These are phyloP conservation scores for Aspergillus sojae DNA, from an alignment of 2,329 filamentous ascomycete genomes.

Conservation along the genomic window DNA sequence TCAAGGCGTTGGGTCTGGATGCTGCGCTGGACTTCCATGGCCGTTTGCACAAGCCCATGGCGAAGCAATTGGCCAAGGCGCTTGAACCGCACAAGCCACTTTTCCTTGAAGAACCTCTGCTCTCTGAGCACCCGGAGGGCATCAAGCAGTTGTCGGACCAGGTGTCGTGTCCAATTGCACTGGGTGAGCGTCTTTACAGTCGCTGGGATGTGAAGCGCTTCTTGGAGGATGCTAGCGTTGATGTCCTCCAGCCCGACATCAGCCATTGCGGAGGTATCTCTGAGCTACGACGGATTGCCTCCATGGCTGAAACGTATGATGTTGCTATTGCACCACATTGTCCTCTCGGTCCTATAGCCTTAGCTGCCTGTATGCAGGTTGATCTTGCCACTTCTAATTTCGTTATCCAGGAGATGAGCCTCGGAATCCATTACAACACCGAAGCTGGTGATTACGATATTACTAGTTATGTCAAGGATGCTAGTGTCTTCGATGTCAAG, in stretches of 20 bases:
- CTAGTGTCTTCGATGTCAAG: conserved; percentile 66
- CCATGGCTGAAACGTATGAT: conserved; percentile 73
- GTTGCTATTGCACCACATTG: conserved; percentile 74
- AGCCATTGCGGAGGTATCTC: conserved; percentile 73
- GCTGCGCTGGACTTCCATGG: conserved; percentile 79
- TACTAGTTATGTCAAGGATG: conserved; percentile 66
- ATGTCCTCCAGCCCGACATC: conserved; percentile 74
- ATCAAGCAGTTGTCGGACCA: conserved; percentile 63
- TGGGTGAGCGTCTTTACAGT: conserved; percentile 71
- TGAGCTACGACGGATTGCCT: conserved; percentile 69
- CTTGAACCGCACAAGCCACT: conserved; percentile 70
- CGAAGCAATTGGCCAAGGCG: conserved; percentile 69
- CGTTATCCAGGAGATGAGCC: conserved; percentile 75
- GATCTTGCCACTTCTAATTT: conserved; percentile 65
- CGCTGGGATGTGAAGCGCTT: conserved; percentile 76
- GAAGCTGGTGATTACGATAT: conserved; percentile 65
- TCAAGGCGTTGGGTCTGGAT: conserved; percentile 71
- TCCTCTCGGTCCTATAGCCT: conserved; percentile 70
- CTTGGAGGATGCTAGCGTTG: conserved; percentile 67
- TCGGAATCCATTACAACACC: conserved; percentile 77
- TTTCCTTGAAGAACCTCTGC: conserved; percentile 75
- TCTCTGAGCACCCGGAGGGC: conserved; percentile 69
- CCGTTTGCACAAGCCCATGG: conserved; percentile 77
- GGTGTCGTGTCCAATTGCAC: conserved; percentile 67
- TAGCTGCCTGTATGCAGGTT: conserved; percentile 72